Evolutionary conservation across 2,329 filamentous ascomycete species (phyloP).

Genomic region (Alternaria rosae): DNA sequence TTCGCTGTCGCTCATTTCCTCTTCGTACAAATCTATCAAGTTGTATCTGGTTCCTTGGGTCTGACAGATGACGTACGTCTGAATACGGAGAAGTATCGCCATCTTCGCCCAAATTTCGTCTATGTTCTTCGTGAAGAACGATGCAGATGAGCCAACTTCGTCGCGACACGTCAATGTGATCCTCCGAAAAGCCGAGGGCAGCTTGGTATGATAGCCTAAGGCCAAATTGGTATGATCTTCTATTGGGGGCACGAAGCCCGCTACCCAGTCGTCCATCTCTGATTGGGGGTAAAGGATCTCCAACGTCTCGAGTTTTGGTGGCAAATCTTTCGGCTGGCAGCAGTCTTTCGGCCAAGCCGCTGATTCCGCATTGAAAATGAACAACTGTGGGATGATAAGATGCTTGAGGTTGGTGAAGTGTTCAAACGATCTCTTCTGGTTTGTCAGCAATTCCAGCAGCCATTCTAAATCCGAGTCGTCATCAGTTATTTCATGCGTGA

Average conservation of each 20-base stretch:
- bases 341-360: neutral
- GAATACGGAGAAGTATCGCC: conserved; percentile 2
- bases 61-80: conserved; percentile 19
- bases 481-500: conserved; percentile 21
- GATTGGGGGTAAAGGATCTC: conserved; percentile 24
- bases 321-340: conserved; percentile 16
- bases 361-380: conserved; percentile 15
- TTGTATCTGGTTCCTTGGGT: conserved; percentile 2
- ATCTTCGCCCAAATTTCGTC: conserved; percentile 15
- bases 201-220: neutral
- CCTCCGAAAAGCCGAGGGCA: conserved; percentile 4
- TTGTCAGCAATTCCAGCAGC: conserved; percentile 18
- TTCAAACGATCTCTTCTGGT: conserved; percentile 14
- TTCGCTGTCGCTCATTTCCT: neutral
- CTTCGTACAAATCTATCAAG: conserved; percentile 3
- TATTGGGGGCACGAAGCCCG: conserved; percentile 7
- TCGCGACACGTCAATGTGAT: conserved; percentile 24
- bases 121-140: conserved; percentile 12
- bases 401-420: conserved; percentile 17
- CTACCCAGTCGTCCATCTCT: conserved; percentile 15
- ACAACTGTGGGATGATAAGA: conserved; percentile 24
- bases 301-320: conserved; percentile 21
- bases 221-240: neutral
- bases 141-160: conserved; percentile 11
- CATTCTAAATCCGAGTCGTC: conserved; percentile 22